Evolutionary conservation across 352 stramenopile genomes (phyloP).

Genomic region (Globisporangium ultimum): DNA sequence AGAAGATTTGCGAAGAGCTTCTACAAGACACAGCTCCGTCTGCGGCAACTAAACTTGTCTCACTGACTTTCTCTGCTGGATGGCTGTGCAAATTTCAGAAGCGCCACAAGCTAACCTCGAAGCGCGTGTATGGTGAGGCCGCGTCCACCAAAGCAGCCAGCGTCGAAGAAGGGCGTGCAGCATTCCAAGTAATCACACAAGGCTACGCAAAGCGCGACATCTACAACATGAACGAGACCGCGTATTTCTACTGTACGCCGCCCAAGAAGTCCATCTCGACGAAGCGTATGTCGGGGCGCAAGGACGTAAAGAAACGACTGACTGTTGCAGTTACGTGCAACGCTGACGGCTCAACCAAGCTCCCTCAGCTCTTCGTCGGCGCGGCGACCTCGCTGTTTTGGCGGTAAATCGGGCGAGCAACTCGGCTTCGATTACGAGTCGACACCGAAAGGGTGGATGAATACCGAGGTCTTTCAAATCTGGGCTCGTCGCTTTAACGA

Average conservation of each 20-base stretch:
- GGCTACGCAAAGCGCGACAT: constrained; percentile 9
- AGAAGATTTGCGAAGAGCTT: neutral
- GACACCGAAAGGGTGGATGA: constrained; percentile 4
- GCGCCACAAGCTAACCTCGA: constrained; percentile 11
- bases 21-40: neutral
- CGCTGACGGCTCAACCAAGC: constrained; percentile 1
- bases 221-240: constrained; percentile 21
- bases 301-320: constrained; percentile 8
- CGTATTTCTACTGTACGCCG: constrained; percentile 13
- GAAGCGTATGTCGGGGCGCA: constrained; percentile 3
- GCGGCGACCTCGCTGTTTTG: constrained; percentile 1
- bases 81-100: constrained; percentile 15
- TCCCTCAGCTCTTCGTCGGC: constrained; percentile 1
- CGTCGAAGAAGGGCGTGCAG: neutral
- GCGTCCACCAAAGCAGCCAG: constrained; percentile 1
- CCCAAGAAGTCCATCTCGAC: neutral
- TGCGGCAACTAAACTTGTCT: neutral
- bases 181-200: constrained; percentile 1
- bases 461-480: neutral
- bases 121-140: constrained; percentile 10
- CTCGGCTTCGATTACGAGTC: neutral
- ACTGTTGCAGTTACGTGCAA: constrained; percentile 7
- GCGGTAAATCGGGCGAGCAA: neutral
- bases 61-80: constrained; percentile 24
- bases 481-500: constrained; percentile 4